phyloP scores from a whole-genome alignment of 345 rosid genomes.

The Camelina hispida region DNA sequence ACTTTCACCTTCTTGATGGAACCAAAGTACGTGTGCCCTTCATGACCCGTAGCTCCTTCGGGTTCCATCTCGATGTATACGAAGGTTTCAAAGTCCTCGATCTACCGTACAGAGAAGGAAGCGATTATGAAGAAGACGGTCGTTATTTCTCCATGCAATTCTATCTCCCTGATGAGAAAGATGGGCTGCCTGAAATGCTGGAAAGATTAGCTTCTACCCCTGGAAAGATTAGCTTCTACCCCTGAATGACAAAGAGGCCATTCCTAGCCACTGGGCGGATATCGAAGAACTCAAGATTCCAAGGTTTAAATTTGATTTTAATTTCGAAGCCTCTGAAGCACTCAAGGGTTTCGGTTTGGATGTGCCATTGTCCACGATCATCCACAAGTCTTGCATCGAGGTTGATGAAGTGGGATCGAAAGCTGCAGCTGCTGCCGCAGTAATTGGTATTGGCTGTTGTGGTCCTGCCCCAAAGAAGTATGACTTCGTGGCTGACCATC shows the following conservation, averaged over 20 bases:
- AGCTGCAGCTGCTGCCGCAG: slow-evolving; percentile 30
- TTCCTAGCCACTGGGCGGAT: background rate
- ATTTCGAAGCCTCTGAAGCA: slow-evolving; percentile 24
- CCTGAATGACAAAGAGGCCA: background rate
- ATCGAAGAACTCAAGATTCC: slow-evolving; percentile 15
- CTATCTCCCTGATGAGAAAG: slow-evolving; percentile 32
- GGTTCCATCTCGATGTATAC: background rate
- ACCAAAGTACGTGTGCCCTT: slow-evolving; percentile 35
- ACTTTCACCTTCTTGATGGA: slow-evolving; percentile 34
- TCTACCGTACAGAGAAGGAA: slow-evolving; percentile 9
- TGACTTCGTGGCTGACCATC: slow-evolving; percentile 41
- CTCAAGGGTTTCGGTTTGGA: slow-evolving; percentile 27
- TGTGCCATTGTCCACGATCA: background rate
- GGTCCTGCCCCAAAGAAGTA: background rate
- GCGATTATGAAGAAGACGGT: background rate
- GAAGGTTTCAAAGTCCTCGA: slow-evolving; percentile 27
- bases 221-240: no score
- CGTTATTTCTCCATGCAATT: slow-evolving; percentile 14
- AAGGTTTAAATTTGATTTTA: slow-evolving; percentile 21
- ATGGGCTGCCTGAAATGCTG: slow-evolving; percentile 30
- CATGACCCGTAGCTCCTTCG: background rate
- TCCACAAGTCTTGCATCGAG: slow-evolving; percentile 38
- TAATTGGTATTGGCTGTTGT: rapidly evolving
- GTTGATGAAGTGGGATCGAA: slow-evolving; percentile 39
- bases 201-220: slow-evolving; percentile 21